These are phyloP conservation scores for Cicer yamashitae DNA, from an alignment of 306 rosid species.

Conservation along the genomic window DNA sequence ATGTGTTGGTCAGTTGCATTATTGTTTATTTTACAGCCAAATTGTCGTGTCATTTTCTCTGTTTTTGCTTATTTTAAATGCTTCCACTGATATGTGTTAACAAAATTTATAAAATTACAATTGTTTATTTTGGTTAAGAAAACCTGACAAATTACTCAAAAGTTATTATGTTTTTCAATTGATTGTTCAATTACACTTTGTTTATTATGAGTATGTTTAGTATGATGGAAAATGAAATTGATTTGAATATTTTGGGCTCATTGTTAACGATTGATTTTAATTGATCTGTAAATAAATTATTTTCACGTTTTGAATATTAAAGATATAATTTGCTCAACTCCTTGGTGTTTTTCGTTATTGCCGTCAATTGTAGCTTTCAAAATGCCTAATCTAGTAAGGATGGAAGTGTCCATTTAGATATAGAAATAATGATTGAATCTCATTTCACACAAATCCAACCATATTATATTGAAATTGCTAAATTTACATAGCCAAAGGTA, in stretches of 20 bases:
- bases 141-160: not conserved
- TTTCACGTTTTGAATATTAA: not conserved
- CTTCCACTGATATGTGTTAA: not conserved
- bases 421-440: not conserved
- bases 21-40: conserved; percentile 3
- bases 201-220: not conserved
- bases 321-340: not conserved
- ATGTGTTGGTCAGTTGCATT: not conserved
- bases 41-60: not conserved
- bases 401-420: not conserved
- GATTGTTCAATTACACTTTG: not conserved
- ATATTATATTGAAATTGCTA: not conserved
- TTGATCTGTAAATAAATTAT: not conserved
- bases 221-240: not conserved
- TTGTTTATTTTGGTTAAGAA: conserved; percentile 1
- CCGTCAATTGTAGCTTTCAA: not conserved
- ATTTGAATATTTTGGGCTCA: not conserved
- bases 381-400: not conserved
- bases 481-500: not conserved
- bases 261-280: not conserved
- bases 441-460: not conserved
- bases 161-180: not conserved
- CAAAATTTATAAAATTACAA: not conserved
- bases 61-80: not conserved
- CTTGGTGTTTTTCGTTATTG: not conserved